Evolutionary conservation across 331 rosid genomes (phyloP), one percentile per base, ranked within the genome.

Genomic region (Quercus phellos): DNA sequence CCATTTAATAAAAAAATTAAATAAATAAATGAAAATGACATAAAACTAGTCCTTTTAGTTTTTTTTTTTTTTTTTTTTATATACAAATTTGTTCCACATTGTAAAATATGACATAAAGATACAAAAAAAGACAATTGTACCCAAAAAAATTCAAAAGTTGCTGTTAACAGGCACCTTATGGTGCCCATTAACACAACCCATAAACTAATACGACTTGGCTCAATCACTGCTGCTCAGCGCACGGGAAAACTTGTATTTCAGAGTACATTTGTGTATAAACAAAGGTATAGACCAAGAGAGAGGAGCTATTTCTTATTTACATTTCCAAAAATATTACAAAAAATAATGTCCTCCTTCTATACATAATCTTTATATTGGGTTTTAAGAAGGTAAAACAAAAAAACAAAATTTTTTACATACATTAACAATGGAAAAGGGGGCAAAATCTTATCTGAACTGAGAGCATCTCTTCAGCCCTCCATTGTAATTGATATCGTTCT

Each of bases 381-480:
- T 38, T 8, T 38, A 38, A 38, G 46, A 46, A 12, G 17, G 4
- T 43, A 43, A 43, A 46, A 46, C 12, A 2, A 63, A 16, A 30
- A 63, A 6, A 12, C 6, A 17, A 66, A 66, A 6, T 6, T 32
- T 5, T 27, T 64, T 66, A 32, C 18, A 8, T 66, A 66, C 71
- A 66, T 1, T n/a, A 17, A 18, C 50, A 34, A 32, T 18, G 70
- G 51, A 9, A n/a, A 64, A 1, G 29, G 64, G 16, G 51, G 4
- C 17, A 34, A 61, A 66, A 66, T 32, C 21, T 82, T 68, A 84
- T 77, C 88, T 70, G 17, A 79, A 55, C 80, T 88, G 87, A 35
- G 94, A 83, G 78, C 93, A 94, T 69, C 86, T 79, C 76, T 61
- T 84, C 3, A 84, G 95, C 79, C 74, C 85, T 58, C 88, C 79